A percentile compares a stretch with the other conserved stretches of the same genome.
These are phyloP conservation scores for Yarrowia sp. DNA, from an alignment of 805 yeast species.

Conservation along the genomic window DNA sequence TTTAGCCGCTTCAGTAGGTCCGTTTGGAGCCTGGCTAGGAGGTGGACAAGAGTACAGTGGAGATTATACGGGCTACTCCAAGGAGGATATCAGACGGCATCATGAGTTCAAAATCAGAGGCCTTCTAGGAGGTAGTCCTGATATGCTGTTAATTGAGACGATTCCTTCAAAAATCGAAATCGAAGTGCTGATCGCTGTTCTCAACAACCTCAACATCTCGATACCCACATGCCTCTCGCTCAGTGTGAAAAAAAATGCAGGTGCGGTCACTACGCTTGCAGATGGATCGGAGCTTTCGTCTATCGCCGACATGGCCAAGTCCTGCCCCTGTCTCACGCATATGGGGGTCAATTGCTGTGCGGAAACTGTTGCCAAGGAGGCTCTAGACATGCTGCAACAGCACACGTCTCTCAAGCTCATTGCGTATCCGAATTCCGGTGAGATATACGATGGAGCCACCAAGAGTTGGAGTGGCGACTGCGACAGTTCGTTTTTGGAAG, in stretches of 20 bases:
- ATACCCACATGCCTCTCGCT: conserved; percentile 50
- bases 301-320: not conserved
- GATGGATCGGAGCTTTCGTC: conserved; percentile 43
- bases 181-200: conserved; percentile 41
- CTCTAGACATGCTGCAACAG: conserved; percentile 42
- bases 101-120: conserved; percentile 50
- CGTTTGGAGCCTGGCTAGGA: conserved; percentile 69
- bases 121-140: conserved; percentile 44
- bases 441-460: conserved; percentile 51
- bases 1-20: conserved; percentile 69
- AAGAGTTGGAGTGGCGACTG: conserved; percentile 43
- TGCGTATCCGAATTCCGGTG: conserved; percentile 78
- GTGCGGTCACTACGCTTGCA: conserved; percentile 40
- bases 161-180: conserved; percentile 63
- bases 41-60: conserved; percentile 76
- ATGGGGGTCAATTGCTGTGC: conserved; percentile 72
- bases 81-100: conserved; percentile 47
- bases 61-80: conserved; percentile 48
- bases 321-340: conserved; percentile 36
- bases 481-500: conserved; percentile 41
- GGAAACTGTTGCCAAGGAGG: conserved; percentile 43
- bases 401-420: conserved; percentile 44
- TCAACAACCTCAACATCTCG: conserved; percentile 33
- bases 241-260: conserved; percentile 44
- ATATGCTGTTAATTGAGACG: conserved; percentile 67